Evolutionary conservation across 106 monocot species (phyloP).

Genomic region (Gastrodia elata): DNA sequence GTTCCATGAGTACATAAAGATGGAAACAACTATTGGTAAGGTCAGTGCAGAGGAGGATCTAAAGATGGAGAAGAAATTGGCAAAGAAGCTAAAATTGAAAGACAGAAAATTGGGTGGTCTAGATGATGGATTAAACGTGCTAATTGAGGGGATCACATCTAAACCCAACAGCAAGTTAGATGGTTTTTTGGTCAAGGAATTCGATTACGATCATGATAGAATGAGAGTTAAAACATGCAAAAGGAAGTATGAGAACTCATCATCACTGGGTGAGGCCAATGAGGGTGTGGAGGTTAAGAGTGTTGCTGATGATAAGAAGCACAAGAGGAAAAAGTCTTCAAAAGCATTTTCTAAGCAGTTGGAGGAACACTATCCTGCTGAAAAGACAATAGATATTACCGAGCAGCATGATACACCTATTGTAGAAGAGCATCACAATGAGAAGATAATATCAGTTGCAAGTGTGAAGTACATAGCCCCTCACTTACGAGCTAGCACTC

Average conservation of each 20-base stretch:
- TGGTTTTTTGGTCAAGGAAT: slow-evolving; percentile 7
- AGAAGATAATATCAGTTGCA: background rate
- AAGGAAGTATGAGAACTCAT: slow-evolving; percentile 13
- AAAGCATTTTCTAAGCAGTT: slow-evolving; percentile 1
- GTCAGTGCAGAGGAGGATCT: slow-evolving; percentile 37
- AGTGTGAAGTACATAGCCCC: slow-evolving; percentile 60
- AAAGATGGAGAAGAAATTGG: slow-evolving; percentile 51
- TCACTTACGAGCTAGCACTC: slow-evolving; percentile 32
- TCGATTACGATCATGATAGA: background rate
- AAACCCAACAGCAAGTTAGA: slow-evolving; percentile 11
- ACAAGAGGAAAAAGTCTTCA: slow-evolving; percentile 21
- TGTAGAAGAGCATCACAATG: slow-evolving; percentile 15
- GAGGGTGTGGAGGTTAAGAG: background rate
- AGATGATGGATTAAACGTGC: slow-evolving; percentile 51
- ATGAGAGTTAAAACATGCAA: slow-evolving; percentile 6
- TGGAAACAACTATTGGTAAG: slow-evolving; percentile 34
- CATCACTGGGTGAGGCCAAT: background rate
- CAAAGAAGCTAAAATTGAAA: slow-evolving; percentile 77
- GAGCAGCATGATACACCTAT: background rate
- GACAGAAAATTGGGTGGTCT: slow-evolving; percentile 30
- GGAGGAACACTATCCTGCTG: slow-evolving; percentile 5
- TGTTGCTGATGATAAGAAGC: slow-evolving; percentile 14
- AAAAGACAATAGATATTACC: background rate
- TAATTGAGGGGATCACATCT: slow-evolving; percentile 47
- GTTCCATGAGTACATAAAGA: slow-evolving; percentile 68